Base-by-base conservation (phyloP, 345 rosid species). In the Aquilaria sinensis region DNA sequence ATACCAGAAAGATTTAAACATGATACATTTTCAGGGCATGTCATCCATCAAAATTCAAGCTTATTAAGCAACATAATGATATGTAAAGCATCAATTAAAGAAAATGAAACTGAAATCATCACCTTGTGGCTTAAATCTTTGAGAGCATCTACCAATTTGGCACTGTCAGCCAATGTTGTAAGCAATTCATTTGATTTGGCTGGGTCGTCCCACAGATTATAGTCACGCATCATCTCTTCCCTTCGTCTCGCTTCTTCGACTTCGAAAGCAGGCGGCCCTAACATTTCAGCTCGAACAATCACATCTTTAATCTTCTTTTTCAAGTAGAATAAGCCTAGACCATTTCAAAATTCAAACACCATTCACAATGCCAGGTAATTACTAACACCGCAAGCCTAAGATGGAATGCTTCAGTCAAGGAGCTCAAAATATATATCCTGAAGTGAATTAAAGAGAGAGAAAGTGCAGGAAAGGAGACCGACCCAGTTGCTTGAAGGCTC, bases 121-220 rank as follows among this genome's bases (percentile, higher is more conserved):
- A 90, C 96, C 92, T 90, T 90, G 71, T 80, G 83, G 43, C 74
- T 81, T 30, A 90, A 73, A 66, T 90, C 92, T 78, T 83, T 82
- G 51, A 90, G 80, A 48, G 84, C 67, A 70, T 87, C 81, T 12
- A 90, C 85, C 13, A 76, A 67, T 78, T 85, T 82, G 23, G 69
- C 78, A 65, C 80, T 72, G 65, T 78, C 81, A 52, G 85, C 92
- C 60, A 87, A 67, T 60, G 81, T 77, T 61, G 75, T 77, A 63
- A 90, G 82, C 69, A 72, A 75, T 64, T 90, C 88, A 53, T 79
- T 80, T 8, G 90, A 87, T 75, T 87, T 83, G 48, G 65, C 60
- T 9, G 80, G 90, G 70, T 90, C 90, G 64, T 87, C 85, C 97
- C 95, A 90, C 29, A 90, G 77, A 69, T 85, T 71, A 47, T 63